Evolutionary conservation across 106 monocot genomes (phyloP).

Genomic region (Ottelia alismoides): DNA sequence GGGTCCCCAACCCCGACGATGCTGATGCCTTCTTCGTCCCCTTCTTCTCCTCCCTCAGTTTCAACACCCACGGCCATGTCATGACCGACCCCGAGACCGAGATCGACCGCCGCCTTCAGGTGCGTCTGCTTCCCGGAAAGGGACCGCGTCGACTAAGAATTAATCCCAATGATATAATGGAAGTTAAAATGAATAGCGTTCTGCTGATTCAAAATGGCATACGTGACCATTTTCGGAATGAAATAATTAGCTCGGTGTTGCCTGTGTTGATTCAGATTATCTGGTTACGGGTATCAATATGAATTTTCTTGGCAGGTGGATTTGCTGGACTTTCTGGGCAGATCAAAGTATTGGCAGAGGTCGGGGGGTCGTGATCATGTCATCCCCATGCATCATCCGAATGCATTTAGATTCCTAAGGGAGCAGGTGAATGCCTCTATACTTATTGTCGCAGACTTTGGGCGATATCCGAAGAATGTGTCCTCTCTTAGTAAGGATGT

Average conservation of each 20-base stretch:
- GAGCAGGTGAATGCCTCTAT: constrained; percentile 66
- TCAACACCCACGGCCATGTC: constrained; percentile 68
- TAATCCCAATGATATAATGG: too few species aligned
- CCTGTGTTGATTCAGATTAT: too few species aligned
- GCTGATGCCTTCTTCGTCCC: constrained; percentile 89
- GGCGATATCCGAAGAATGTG: constrained; percentile 34
- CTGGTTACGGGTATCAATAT: too few species aligned
- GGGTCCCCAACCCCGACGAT: constrained; percentile 37
- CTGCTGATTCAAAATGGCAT: too few species aligned
- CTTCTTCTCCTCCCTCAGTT: constrained; percentile 86
- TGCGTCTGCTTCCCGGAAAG: too few species aligned
- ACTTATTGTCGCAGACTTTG: constrained; percentile 66
- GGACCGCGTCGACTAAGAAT: too few species aligned
- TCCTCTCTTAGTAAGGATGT: constrained; percentile 59
- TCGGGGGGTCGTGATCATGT: too few species aligned
- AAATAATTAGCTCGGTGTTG: too few species aligned
- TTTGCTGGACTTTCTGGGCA: constrained; percentile 36
- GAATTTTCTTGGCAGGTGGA: constrained; percentile 37
- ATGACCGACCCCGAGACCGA: constrained; percentile 92
- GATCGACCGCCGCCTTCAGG: constrained; percentile 71
- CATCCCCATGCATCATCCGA: constrained; percentile 78
- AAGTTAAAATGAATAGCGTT: too few species aligned
- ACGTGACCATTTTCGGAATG: too few species aligned
- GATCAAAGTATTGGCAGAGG: too few species aligned
- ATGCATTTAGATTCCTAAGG: constrained; percentile 74